Base-by-base conservation (phyloP, 306 rosid genomes). In the Cicer bijugum region DNA sequence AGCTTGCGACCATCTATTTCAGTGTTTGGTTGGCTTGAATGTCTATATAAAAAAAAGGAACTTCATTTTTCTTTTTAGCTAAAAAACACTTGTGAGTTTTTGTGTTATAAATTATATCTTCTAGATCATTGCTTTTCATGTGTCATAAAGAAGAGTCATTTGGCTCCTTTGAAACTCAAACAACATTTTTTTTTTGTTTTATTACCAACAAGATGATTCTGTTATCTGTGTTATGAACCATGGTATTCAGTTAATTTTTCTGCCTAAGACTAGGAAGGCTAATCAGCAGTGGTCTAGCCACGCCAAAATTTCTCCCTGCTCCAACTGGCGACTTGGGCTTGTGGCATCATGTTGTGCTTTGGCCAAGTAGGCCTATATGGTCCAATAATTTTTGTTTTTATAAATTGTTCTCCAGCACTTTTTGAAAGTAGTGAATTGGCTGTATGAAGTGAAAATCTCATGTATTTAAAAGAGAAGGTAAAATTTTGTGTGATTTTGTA, bases 1-100 rank as follows among this genome's bases (percentile, higher is more conserved):
- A 38, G 17, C 20, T 15, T 78, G 45, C 45, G 28, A 16, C 42
- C 38, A 5, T 62, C 15, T 78, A 9, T 48, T 78, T 51, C 42
- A 11, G 17, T 52, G 73, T 53, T 48, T 40, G 53, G 7, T 12
- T 69, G 42, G 20, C 75, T 71, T 71, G 12, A 70, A 70, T 4
- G 9, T 55, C 45, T 19, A 42, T 42, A 12, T 19, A 56, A 28
- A 28, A 4, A 42, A 69, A 37, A 40, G 19, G n/a, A 12, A 71
- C 37, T 17, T 55, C 12, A 53, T 53, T 17, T 15, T 57, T 57
- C 48, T 20, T 46, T 46, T 58, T 2, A 35, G 45, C 37, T 60
- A 17, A 37, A 61, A 60, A 60, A 12, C 5, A 6, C 44, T 20
- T 12, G 12, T 45, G 11, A 58, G 23, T 23, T 61, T 53, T 47